These are phyloP conservation scores for Tolypocladium album DNA, from an alignment of 2,329 filamentous ascomycete species.

Conservation along the genomic window DNA sequence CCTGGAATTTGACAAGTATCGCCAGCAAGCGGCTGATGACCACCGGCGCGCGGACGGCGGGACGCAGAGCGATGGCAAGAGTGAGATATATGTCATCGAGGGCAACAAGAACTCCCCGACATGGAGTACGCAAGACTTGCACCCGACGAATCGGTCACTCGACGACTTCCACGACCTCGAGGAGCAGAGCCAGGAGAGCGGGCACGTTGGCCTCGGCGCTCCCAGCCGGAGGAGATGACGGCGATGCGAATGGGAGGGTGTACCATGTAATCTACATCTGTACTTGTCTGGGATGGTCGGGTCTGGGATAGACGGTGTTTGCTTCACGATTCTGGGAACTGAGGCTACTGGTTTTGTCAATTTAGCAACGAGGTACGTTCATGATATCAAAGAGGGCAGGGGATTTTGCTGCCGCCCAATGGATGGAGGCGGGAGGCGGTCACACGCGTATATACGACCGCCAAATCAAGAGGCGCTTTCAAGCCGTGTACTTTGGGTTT, in stretches of 20 bases:
- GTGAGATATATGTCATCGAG: constrained; percentile 26
- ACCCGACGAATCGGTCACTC: constrained; percentile 11
- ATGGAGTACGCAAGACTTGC: constrained; percentile 10
- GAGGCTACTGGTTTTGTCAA: neutral
- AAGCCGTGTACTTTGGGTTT: neutral
- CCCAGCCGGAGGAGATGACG: neutral
- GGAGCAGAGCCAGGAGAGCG: constrained; percentile 17
- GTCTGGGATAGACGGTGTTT: neutral
- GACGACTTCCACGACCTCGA: constrained; percentile 20
- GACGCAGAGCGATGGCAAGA: constrained; percentile 14
- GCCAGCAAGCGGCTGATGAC: constrained; percentile 1
- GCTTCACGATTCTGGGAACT: neutral
- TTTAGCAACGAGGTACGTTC: neutral
- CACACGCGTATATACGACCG: neutral
- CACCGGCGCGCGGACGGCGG: neutral
- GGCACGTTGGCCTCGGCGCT: constrained; percentile 3
- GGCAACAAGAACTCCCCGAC: constrained; percentile 13
- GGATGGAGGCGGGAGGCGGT: neutral
- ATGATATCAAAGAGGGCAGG: neutral
- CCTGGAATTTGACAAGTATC: constrained; percentile 10
- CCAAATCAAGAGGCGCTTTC: neutral
- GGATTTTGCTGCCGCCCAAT: neutral
- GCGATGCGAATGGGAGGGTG: neutral
- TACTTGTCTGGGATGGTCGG: neutral
- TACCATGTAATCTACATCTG: neutral